Base-by-base conservation (phyloP, 2,329 filamentous ascomycete genomes). In the Chalara sp. region DNA sequence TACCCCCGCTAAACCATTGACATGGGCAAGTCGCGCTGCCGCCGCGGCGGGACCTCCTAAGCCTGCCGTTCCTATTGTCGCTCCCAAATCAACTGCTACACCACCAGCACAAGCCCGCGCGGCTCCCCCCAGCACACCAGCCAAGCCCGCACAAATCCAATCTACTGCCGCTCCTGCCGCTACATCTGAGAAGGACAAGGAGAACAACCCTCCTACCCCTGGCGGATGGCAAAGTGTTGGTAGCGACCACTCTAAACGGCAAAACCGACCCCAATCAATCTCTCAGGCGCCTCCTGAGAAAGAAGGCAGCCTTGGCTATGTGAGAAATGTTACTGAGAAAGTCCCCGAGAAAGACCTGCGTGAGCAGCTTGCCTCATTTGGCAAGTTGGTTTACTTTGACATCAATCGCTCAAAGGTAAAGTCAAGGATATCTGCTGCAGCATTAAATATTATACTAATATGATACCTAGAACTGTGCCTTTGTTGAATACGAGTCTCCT, bases 271-370 rank as follows among this genome's bases (percentile, higher is more conserved):
- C 47, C 85, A 87, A 68, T 80, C 83, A 49, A 76, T 81, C 60
- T 75, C 81, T 50, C 21, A 21, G 21, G 75, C 76, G 30, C 69
- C 72, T n/a, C 66, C 72, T 44, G 87, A 91, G 63, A 86, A 89
- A 63, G 86, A 92, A 56, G 81, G 81, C 55, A 84, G 84, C 49
- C 80, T 90, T 60, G 93, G 87, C 21, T 97, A 96, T 70, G 89
- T 99, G 70, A 96, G 96, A 76, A 95, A 92, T 62, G 92, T 97
- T 46, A 92, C 84, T 46, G 90, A 95, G 33, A 91, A 90, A 72
- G 84, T 99, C 48, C 80, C 88, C 65, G 79, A 83, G 11, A 80
- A 82, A 40, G 81, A 89, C 44, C 76, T 99, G 53, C 85, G 79
- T 68, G 76, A 78, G 48, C 78, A 81, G 49, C 75, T 99, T 47